A percentile compares a stretch with the other conserved stretches of the same genome.
These are phyloP conservation scores for Xylariaceae sp. DNA, from an alignment of 2,329 filamentous ascomycete genomes.

Conservation along the genomic window DNA sequence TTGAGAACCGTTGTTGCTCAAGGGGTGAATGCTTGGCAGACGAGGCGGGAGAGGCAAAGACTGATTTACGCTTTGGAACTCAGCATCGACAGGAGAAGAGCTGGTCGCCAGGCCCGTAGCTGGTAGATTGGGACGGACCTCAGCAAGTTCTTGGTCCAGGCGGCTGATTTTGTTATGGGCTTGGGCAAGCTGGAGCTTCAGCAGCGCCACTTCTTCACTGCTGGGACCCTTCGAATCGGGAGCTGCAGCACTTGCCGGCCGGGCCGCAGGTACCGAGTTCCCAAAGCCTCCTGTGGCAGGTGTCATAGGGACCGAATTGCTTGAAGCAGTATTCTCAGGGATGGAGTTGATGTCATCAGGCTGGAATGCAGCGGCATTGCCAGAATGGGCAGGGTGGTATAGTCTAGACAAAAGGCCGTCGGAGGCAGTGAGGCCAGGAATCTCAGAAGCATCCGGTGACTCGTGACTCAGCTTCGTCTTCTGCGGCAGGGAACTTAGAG, in stretches of 20 bases:
- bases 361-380: slow-evolving; percentile 45
- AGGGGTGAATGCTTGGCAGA: slow-evolving; percentile 15
- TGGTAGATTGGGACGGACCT: slow-evolving; percentile 57
- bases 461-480: slow-evolving; percentile 39
- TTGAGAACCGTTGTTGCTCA: slow-evolving; percentile 34
- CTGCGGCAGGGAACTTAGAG: slow-evolving; percentile 8
- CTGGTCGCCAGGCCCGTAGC: slow-evolving; percentile 48
- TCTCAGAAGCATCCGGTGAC: slow-evolving; percentile 23
- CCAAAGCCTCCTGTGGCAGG: slow-evolving; percentile 55
- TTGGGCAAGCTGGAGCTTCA: slow-evolving; percentile 68
- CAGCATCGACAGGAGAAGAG: slow-evolving; percentile 27
- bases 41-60: slow-evolving; percentile 31
- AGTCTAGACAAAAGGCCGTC: slow-evolving; percentile 72
- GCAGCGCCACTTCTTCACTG: slow-evolving; percentile 59
- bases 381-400: slow-evolving; percentile 58
- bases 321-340: slow-evolving; percentile 49
- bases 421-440: slow-evolving; percentile 50
- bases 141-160: slow-evolving; percentile 67
- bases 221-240: slow-evolving; percentile 37
- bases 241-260: slow-evolving; percentile 48
- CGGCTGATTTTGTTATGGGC: slow-evolving; percentile 67
- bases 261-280: slow-evolving; percentile 45
- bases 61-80: slow-evolving; percentile 22
- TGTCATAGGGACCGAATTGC: slow-evolving; percentile 59
- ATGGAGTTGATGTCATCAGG: slow-evolving; percentile 37